Conservation (phyloP, 1,284 basidiomycete genomes). For the Puccinia horiana region DNA sequence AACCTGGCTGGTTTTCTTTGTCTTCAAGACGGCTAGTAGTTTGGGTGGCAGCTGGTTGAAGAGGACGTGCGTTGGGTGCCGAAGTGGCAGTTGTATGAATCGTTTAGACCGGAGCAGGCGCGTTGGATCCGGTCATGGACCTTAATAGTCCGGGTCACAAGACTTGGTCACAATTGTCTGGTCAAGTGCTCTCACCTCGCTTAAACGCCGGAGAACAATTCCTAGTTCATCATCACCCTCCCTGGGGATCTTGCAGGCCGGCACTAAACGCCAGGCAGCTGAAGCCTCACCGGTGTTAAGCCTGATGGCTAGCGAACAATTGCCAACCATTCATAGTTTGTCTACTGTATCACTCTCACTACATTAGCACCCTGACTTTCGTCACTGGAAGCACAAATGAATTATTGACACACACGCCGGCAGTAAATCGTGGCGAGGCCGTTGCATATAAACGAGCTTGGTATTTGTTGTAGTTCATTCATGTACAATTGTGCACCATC, state of each 20-base stretch:
- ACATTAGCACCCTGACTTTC: background rate
- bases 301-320: background rate
- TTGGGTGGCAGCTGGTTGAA: background rate
- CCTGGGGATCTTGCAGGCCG: background rate
- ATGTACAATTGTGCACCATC: background rate
- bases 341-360: background rate
- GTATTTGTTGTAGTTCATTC: background rate
- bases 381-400: background rate
- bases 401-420: background rate
- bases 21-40: background rate
- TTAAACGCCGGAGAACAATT: too few species aligned
- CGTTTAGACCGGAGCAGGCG: conserved; percentile 5
- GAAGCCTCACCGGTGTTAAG: too few species aligned
- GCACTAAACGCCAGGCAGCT: background rate
- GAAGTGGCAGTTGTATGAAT: conserved; percentile 1
- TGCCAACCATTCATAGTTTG: background rate
- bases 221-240: background rate
- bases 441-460: background rate
- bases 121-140: background rate
- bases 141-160: conserved; percentile 4
- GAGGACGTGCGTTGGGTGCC: conserved; percentile 12
- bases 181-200: too few species aligned
- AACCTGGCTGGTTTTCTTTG: background rate
- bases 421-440: conserved; percentile 1
- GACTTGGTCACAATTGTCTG: background rate